Evolutionary conservation across 1,139 yeast genomes (phyloP).

Genomic region (Hyphopichia pseudoburtonii): DNA sequence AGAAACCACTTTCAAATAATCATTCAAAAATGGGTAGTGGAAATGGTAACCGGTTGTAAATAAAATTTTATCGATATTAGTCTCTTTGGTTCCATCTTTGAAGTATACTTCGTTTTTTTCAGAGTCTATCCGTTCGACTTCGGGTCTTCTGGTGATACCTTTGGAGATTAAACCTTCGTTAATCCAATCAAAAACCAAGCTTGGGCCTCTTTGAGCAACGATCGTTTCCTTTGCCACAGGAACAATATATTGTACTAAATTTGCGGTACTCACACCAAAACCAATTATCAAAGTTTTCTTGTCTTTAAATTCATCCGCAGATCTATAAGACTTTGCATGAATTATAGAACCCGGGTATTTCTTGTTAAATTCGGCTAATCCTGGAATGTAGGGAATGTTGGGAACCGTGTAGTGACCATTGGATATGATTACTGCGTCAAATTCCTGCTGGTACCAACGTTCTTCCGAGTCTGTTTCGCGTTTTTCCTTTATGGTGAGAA

Average conservation of each 20-base stretch:
- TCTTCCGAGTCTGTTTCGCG: slow-evolving; percentile 16
- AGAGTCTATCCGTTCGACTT: slow-evolving; percentile 25
- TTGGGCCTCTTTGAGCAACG: slow-evolving; percentile 35
- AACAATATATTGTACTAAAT: slow-evolving; percentile 49
- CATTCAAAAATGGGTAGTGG: slow-evolving; percentile 32
- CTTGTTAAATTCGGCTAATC: slow-evolving; percentile 50
- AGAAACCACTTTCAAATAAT: slow-evolving; percentile 19
- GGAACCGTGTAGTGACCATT: slow-evolving; percentile 59
- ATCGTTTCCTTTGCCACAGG: slow-evolving; percentile 40
- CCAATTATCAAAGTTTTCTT: slow-evolving; percentile 51
- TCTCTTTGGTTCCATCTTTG: slow-evolving; percentile 25
- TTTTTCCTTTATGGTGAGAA: slow-evolving; percentile 33
- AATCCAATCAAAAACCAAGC: slow-evolving; percentile 29
- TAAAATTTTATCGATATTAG: slow-evolving; percentile 27
- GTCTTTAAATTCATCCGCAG: slow-evolving; percentile 43
- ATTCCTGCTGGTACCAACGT: slow-evolving; percentile 41
- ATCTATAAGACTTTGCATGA: slow-evolving; percentile 62
- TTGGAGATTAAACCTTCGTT: slow-evolving; percentile 38
- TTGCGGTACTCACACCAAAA: slow-evolving; percentile 51
- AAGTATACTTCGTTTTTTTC: slow-evolving; percentile 26
- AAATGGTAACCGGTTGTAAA: slow-evolving; percentile 41
- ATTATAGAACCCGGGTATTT: slow-evolving; percentile 46
- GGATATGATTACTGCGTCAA: slow-evolving; percentile 53
- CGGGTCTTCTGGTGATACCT: slow-evolving; percentile 32
- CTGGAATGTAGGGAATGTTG: slow-evolving; percentile 47